phyloP scores from a whole-genome alignment of 495 filamentous ascomycete genomes.

The Sporormia fimetaria region DNA sequence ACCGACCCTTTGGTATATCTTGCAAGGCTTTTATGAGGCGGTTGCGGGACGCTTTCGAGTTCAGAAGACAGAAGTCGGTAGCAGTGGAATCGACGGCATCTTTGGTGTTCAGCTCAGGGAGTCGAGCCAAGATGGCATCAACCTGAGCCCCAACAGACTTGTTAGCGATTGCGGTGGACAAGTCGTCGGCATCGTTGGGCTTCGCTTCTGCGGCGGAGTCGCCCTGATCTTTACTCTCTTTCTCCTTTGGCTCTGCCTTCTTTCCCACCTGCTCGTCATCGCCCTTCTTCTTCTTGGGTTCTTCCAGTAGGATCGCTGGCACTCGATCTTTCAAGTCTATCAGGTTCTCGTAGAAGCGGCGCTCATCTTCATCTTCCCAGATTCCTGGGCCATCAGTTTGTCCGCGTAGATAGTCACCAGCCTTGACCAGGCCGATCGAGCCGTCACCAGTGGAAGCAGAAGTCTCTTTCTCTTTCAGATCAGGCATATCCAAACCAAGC shows the following conservation, averaged over 20 bases:
- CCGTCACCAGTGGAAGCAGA: conserved; percentile 51
- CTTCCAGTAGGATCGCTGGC: conserved; percentile 82
- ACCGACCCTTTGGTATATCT: conserved; percentile 85
- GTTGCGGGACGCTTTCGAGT: conserved; percentile 95
- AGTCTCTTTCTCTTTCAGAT: conserved; percentile 72
- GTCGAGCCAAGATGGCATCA: conserved; percentile 73
- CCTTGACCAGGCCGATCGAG: conserved; percentile 84
- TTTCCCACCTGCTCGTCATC: conserved; percentile 40
- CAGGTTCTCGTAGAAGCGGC: conserved; percentile 94
- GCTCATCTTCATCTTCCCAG: conserved; percentile 98
- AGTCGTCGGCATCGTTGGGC: conserved; percentile 55
- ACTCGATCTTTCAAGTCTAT: conserved; percentile 93
- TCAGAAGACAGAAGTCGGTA: conserved; percentile 94
- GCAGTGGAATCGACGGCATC: conserved; percentile 85
- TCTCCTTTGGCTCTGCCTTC: conserved; percentile 32
- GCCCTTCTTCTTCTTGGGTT: conserved; percentile 86
- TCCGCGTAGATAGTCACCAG: conserved; percentile 82
- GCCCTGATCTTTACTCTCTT: conserved; percentile 38
- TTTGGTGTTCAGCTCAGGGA: conserved; percentile 83
- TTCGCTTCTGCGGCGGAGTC: conserved; percentile 42
- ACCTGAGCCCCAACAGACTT: conserved; percentile 97
- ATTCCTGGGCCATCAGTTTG: conserved; percentile 90
- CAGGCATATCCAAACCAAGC: conserved; percentile 88
- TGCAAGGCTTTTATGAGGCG: conserved; percentile 84
- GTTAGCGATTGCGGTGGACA: conserved; percentile 88